Evolutionary conservation across 2,329 filamentous ascomycete species (phyloP), one percentile per base, ranked within the genome.

Genomic region (Clonostachys sp.): DNA sequence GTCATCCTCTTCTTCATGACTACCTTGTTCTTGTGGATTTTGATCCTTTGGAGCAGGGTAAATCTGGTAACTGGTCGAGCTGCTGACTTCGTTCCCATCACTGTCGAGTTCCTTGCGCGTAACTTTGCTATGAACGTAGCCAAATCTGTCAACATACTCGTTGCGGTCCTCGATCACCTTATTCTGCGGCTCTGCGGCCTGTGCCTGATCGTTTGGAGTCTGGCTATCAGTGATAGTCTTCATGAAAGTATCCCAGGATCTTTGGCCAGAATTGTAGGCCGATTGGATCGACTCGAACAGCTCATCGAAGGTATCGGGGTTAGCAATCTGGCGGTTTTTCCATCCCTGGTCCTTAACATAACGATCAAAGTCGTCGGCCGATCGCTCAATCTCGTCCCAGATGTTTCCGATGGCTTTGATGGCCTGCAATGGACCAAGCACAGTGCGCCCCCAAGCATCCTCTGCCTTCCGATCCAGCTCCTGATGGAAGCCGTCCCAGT

Each of bases 71-170:
- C 61, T 58, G 1, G 67, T 71, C 51, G 67, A 59, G 7, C 58
- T 63, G 34, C 66, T 61, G 14, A 75, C 58, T 48, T 73, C 65
- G 12, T 64, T 62, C 41, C 73, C 74, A 8, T 72, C 55, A 17
- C 61, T 59, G 38, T 75, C 68, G 9, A 71, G 55, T 8, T 59
- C 68, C 50, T 63, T 68, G 24, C 67, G 62, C 7, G 66, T 68
- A 9, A 64, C 63, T 53, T 67, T 73, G 45, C 62, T 64, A 48
- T 74, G 71, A 12, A 65, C 53, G 51, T 72, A 70, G 34, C 73
- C 74, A 45, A 64, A 65, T 8, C 57, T 53, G 53, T 77, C 73
- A 5, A 71, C 63, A 45, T 69, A 65, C 50, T 75, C 69, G 5
- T 71, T 62, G 24, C 61, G 68, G 2, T 71, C 62, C 34, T 62